Evolutionary conservation across 2,329 filamentous ascomycete species (phyloP), one percentile per base, ranked within the genome.

Genomic region (Fusarium irregulare): DNA sequence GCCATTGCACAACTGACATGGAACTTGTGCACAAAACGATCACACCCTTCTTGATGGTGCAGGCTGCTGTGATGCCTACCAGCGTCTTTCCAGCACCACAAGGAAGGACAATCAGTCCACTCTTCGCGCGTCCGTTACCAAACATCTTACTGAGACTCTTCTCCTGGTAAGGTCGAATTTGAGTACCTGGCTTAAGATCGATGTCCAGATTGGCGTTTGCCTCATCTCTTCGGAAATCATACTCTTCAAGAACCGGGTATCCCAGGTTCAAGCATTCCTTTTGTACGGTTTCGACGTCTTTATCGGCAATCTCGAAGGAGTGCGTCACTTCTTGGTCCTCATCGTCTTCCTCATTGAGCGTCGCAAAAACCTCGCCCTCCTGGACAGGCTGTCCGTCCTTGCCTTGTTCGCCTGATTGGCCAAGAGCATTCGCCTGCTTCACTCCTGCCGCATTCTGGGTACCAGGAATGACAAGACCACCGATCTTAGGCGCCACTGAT

Each of bases 91-190:
- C 96, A 20, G 96, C 96, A 73, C 96, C 96, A 78, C 96, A 99
- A 20, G 96, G 96, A 73, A 99, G 82, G 59, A 99, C 96, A 64
- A 99, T 99, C 72, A 99, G 97, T 60, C 96, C 96, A 80, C 94
- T 98, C 83, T 97, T 96, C 16, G 96, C 96, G 80, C 96, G 91
- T 51, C 95, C 95, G 77, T 99, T 99, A 77, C 96, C 95, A 78
- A 99, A 99, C 96, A 99, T 99, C 80, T 99, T 99, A 83, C 93
- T 97, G 12, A 99, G 84, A 71, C 94, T 97, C 82, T 98, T 97
- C 80, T 99, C 96, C 78, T 99, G 96, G 75, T 99, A 99, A 66
- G 97, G 83, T 78, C 95, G 90, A 78, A 98, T 98, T 76, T 95
- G 92, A 0, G 94, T 95, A 60, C 91, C 91, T 1, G 95, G 94